Evolutionary conservation across 306 rosid species (phyloP).

Genomic region (Macrotyloma uniflorum): DNA sequence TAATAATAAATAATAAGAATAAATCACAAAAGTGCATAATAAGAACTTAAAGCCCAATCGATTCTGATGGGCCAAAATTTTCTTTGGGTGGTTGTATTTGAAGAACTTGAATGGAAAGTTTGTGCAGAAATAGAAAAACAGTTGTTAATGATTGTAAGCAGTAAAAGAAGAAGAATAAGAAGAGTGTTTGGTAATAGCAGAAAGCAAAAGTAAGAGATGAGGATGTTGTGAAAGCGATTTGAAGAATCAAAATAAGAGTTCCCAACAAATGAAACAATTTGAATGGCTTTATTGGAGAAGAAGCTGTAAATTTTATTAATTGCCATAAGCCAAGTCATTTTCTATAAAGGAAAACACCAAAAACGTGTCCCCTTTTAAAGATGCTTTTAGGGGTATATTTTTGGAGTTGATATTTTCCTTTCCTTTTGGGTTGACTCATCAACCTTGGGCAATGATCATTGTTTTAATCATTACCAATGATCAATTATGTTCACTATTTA

Average conservation of each 20-base stretch:
- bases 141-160: background rate
- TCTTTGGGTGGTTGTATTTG: too few species aligned
- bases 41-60: too few species aligned
- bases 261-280: background rate
- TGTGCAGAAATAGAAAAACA: too few species aligned
- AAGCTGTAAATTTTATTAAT: background rate
- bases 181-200: background rate
- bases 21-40: too few species aligned
- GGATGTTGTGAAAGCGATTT: background rate
- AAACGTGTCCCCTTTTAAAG: background rate
- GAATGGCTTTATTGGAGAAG: background rate
- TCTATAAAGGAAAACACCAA: background rate
- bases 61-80: too few species aligned
- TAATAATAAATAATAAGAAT: too few species aligned
- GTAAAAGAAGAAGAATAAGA: background rate
- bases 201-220: background rate
- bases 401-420: background rate
- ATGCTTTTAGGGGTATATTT: background rate
- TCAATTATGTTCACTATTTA: background rate
- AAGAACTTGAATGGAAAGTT: too few species aligned
- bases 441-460: background rate
- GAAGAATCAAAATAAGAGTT: background rate
- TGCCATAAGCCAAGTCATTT: conserved; percentile 7
- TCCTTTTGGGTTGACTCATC: background rate
- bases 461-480: background rate